Evolutionary conservation across 208 protist genomes (phyloP).

Genomic region (Ichthyophonus hoferi): DNA sequence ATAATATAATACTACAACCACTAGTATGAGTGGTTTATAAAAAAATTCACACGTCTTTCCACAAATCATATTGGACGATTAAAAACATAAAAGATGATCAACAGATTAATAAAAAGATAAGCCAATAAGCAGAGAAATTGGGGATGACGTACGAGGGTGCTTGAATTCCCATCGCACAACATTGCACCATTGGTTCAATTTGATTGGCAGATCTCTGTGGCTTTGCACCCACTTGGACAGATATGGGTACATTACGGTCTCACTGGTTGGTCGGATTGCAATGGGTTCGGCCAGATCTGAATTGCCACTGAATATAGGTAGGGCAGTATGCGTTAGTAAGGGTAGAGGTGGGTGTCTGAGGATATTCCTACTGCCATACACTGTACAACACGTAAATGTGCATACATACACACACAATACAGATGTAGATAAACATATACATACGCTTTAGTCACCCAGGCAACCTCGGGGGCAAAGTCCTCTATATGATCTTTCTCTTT

Average conservation of each 20-base stretch:
- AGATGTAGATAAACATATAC: background rate
- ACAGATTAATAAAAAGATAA: no score
- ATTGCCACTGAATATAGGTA: constrained; percentile 42
- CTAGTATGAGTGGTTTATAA: no score
- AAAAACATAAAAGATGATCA: no score
- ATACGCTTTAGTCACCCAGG: constrained; percentile 75
- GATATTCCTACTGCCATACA: no score
- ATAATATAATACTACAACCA: no score
- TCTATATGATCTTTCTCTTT: constrained; percentile 96
- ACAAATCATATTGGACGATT: no score
- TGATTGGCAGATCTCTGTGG: constrained; percentile 94
- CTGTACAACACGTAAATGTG: background rate
- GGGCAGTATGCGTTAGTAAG: background rate
- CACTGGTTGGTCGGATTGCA: constrained; percentile 94
- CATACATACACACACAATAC: background rate
- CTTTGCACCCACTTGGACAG: constrained; percentile 94
- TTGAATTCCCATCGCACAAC: constrained; percentile 99
- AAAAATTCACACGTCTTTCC: no score
- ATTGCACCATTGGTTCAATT: constrained; percentile 87
- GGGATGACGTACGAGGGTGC: constrained; percentile 73
- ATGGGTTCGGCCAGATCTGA: constrained; percentile 80
- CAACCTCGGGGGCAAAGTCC: constrained; percentile 93
- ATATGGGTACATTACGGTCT: constrained; percentile 97
- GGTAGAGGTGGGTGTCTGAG: background rate
- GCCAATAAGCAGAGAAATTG: no score